phyloP scores from a whole-genome alignment of 345 rosid genomes.

The Turnera subulata region DNA sequence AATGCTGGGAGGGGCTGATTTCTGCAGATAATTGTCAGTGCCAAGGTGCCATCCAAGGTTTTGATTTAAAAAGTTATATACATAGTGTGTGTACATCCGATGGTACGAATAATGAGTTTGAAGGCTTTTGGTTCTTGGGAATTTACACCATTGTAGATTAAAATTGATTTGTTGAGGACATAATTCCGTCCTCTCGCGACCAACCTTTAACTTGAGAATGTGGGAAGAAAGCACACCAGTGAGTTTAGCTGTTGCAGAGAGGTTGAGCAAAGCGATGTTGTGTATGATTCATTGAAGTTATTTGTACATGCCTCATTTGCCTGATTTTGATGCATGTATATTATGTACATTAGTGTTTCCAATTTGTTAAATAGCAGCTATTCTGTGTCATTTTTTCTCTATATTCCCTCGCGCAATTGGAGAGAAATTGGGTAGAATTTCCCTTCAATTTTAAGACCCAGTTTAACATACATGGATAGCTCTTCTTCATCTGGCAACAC shows the following conservation, averaged over 20 bases:
- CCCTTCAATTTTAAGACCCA: no score
- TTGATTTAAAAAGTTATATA: conserved; percentile 17
- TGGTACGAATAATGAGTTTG: conserved; percentile 35
- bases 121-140: conserved; percentile 24
- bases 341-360: no score
- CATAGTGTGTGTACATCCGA: conserved; percentile 38
- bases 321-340: no score
- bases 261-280: conserved; percentile 12
- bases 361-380: no score
- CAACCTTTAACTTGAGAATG: conserved; percentile 15
- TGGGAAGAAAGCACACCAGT: conserved; percentile 14
- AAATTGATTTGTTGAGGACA: conserved; percentile 24
- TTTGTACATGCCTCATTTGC: no score
- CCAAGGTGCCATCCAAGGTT: conserved; percentile 19
- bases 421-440: no score
- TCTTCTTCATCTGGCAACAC: no score
- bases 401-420: no score
- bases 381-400: no score
- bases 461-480: no score
- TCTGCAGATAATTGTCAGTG: conserved; percentile 9
- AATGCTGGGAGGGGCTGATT: conserved; percentile 60
- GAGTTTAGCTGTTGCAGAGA: conserved; percentile 5
- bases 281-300: background rate
- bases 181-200: conserved; percentile 19
- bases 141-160: conserved; percentile 29